Base-by-base conservation (phyloP, 768 basidiomycete species). In the Leccinum fibrillosum region DNA sequence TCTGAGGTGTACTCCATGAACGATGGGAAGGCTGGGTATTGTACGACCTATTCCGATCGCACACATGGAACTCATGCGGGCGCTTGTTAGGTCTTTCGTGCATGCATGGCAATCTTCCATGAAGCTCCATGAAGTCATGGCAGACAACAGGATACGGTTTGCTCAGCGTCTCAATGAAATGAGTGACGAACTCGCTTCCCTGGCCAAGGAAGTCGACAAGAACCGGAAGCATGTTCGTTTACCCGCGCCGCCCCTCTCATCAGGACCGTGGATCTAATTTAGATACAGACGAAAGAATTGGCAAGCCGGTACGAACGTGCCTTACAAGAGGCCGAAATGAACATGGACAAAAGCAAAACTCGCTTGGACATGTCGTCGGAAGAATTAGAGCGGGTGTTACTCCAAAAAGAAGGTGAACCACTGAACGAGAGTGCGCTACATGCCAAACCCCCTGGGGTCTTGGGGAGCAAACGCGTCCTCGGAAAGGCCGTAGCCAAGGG, bases 401-500 rank as follows among this genome's bases (percentile, higher is more conserved):
- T 98, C 9, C 88, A 93, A 72, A 98, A 98, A 72, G 95, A 98
- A 70, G 97, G 97, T 15, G 97, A 98, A 72, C 88, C 89, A 10
- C 72, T 90, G 50, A 92, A 90, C 66, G 94, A 96, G 60, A 90
- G 86, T 53, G 84, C 78, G 5, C 77, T 90, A 13, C 89, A 90
- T 65, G 76, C 77, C 23, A 83, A 87, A 47, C 71, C 82, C 12
- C 82, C 83, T 8, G 77, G 74, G 17, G 84, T 82, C 49, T 77
- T 77, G 25, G 82, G 83, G 17, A 85, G 91, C 3, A 94, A 94
- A 72, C 83, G 92, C 53, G 92, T 78, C 1, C 85, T 97, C 52
- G 93, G 92, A 19, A 96, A 93, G 71, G 94, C 92, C 5, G 92
- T 96, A 13, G 89, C 88, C 7, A 96, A 93, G 71, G 94, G 94